Conservation (phyloP, 305 asterid genomes). For the Rubia tinctorum region DNA sequence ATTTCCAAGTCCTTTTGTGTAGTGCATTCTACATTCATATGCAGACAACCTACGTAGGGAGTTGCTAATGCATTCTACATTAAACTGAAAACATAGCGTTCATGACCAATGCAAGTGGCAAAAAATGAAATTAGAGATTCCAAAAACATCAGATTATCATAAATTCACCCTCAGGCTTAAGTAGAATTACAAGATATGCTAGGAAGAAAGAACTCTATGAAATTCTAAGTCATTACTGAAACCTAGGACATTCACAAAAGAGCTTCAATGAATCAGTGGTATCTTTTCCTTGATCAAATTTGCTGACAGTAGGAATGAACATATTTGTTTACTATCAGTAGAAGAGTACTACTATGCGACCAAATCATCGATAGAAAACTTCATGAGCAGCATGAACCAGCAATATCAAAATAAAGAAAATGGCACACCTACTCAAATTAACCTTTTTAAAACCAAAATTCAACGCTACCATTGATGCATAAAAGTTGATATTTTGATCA, state of each 20-base stretch:
- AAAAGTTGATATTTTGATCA: neutral
- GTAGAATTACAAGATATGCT: too few relatives aligned
- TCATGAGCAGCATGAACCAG: neutral
- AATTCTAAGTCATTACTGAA: too few relatives aligned
- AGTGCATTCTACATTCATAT: too few relatives aligned
- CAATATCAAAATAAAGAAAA: neutral
- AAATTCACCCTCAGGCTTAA: too few relatives aligned
- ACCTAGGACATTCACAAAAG: too few relatives aligned
- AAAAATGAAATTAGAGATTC: too few relatives aligned
- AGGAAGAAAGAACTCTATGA: too few relatives aligned
- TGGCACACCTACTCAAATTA: neutral
- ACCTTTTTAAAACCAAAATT: neutral
- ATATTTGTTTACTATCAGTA: neutral
- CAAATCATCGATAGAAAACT: constrained; percentile 2
- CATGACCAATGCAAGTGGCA: too few relatives aligned
- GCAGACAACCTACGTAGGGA: neutral
- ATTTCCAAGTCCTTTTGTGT: too few relatives aligned
- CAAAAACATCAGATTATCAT: too few relatives aligned
- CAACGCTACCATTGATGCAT: neutral
- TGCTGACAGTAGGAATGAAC: neutral
- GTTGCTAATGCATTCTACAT: neutral
- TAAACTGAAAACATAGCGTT: neutral
- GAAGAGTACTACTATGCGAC: neutral
- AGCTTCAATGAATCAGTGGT: too few relatives aligned
- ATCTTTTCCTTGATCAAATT: too few relatives aligned